phyloP scores from a whole-genome alignment of 169 alveolate genomes.

The Babesia bigemina region DNA sequence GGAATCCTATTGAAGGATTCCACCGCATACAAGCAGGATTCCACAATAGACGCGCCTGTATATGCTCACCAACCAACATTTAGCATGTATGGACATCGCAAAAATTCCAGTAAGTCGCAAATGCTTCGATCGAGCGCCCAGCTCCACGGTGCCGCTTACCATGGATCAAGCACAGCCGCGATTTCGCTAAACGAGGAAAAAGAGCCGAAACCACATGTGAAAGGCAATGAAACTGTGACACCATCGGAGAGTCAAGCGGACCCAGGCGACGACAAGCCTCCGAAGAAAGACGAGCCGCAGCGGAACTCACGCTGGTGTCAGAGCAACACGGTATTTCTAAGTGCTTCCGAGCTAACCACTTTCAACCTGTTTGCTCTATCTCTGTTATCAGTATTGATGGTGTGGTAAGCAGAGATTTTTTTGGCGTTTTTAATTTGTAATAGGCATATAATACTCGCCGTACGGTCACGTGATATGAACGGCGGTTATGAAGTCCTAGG shows the following conservation, averaged over 20 bases:
- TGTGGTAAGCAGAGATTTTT: conserved; percentile 28
- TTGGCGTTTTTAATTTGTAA: background rate
- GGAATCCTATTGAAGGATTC: background rate
- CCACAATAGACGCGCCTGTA: background rate
- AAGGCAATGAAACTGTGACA: background rate
- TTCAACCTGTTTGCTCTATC: conserved; percentile 32
- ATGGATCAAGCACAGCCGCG: background rate
- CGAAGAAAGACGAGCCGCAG: conserved; percentile 1
- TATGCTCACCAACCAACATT: background rate
- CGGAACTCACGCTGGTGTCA: conserved; percentile 41
- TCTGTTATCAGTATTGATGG: conserved; percentile 12
- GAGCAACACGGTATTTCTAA: conserved; percentile 24
- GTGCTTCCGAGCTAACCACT: conserved; percentile 26
- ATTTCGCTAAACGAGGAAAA: background rate
- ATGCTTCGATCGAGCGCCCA: background rate
- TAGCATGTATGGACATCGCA: background rate
- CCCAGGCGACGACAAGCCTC: background rate
- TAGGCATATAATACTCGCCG: conserved; percentile 39
- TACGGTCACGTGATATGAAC: background rate
- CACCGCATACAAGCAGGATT: conserved; percentile 9
- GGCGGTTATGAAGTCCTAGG: conserved; percentile 5
- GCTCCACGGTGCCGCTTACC: background rate
- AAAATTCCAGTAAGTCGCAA: background rate
- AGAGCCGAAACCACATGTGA: background rate
- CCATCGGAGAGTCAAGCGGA: background rate